Conservation (phyloP, 768 basidiomycete species). For the Pluteus cervinus region DNA sequence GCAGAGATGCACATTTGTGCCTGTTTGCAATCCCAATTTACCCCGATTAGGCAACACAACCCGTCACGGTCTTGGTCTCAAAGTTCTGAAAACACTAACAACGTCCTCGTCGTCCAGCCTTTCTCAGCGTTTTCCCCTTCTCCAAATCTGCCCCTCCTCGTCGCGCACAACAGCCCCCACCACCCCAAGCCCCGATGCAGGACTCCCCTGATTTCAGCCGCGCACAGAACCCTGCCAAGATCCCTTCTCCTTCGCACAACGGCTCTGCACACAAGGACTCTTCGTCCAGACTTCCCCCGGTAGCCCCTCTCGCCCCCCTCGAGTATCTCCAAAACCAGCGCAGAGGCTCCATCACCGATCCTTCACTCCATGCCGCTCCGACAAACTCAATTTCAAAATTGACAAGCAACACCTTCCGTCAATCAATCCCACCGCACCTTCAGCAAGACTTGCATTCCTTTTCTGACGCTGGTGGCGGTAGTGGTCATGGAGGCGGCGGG, state of each 20-base stretch:
- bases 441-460: too few relatives aligned
- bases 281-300: conserved; percentile 41
- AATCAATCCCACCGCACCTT: too few relatives aligned
- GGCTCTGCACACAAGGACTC: conserved; percentile 22
- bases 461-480: too few relatives aligned
- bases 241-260: conserved; percentile 12
- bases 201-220: conserved; percentile 1
- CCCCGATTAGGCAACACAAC: conserved; percentile 8
- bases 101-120: neutral
- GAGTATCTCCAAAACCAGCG: conserved; percentile 77
- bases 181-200: conserved; percentile 2
- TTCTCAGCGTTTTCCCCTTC: conserved; percentile 1
- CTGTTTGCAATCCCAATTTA: conserved; percentile 20
- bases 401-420: conserved; percentile 19
- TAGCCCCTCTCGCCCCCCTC: conserved; percentile 65
- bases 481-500: too few relatives aligned
- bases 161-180: conserved; percentile 5
- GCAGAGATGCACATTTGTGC: conserved; percentile 19
- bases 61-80: conserved; percentile 9
- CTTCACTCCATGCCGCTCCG: conserved; percentile 62
- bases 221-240: conserved; percentile 1
- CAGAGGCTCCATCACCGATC: conserved; percentile 81
- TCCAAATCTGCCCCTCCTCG: conserved; percentile 6
- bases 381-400: conserved; percentile 18
- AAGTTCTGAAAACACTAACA: conserved; percentile 4